Conservation (phyloP, 768 basidiomycete genomes). For the Mycena vitilis region DNA sequence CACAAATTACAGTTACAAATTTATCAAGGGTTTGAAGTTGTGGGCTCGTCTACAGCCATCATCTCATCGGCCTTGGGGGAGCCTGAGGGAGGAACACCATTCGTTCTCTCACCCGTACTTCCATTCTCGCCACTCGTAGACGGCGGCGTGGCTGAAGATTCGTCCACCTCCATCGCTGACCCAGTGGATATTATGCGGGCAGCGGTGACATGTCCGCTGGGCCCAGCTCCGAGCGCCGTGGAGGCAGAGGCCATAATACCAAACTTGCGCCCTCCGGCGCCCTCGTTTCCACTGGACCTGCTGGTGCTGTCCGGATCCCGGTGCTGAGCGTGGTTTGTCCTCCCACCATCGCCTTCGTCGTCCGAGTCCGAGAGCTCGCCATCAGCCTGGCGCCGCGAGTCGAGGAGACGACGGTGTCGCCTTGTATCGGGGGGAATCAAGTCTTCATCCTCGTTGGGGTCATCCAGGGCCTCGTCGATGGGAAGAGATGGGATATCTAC, state of each 20-base stretch:
- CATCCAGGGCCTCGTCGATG: slow-evolving; percentile 87
- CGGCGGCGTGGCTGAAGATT: slow-evolving; percentile 47
- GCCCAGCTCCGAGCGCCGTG: slow-evolving; percentile 78
- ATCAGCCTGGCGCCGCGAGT: slow-evolving; percentile 84
- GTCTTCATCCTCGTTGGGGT: slow-evolving; percentile 86
- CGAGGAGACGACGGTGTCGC: slow-evolving; percentile 80
- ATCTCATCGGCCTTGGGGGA: slow-evolving; percentile 37
- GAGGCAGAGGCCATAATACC: slow-evolving; percentile 76
- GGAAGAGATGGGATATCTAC: slow-evolving; percentile 87
- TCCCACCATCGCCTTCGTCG: slow-evolving; percentile 93
- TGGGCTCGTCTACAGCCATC: slow-evolving; percentile 40
- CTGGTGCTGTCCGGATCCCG: slow-evolving; percentile 63
- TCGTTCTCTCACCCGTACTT: slow-evolving; percentile 24
- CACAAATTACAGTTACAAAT: slow-evolving; percentile 14
- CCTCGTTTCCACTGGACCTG: slow-evolving; percentile 55
- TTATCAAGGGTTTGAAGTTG: slow-evolving; percentile 21
- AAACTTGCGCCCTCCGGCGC: slow-evolving; percentile 62
- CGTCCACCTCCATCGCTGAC: slow-evolving; percentile 53
- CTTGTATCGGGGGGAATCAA: slow-evolving; percentile 81
- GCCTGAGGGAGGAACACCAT: slow-evolving; percentile 27
- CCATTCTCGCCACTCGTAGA: slow-evolving; percentile 45
- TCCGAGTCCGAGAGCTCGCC: slow-evolving; percentile 97
- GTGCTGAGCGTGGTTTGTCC: slow-evolving; percentile 75
- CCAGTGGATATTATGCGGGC: slow-evolving; percentile 56
- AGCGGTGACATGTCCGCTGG: slow-evolving; percentile 75